Evolutionary conservation across 2,329 filamentous ascomycete genomes (phyloP).

Genomic region (Blastomyces silverae): DNA sequence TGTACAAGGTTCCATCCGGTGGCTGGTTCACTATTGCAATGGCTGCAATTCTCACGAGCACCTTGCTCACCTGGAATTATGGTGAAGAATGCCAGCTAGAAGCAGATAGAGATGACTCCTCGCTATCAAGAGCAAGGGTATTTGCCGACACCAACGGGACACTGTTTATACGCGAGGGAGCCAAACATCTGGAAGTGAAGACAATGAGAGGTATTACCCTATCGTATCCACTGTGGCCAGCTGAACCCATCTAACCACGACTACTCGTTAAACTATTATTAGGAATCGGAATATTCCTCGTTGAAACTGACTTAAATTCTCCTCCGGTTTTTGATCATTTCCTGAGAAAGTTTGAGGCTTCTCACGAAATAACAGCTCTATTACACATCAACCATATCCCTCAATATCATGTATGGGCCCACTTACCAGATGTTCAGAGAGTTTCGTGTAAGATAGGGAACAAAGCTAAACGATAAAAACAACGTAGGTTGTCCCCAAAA

Average conservation of each 20-base stretch:
- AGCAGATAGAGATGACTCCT: slow-evolving; percentile 58
- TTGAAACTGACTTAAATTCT: slow-evolving; percentile 61
- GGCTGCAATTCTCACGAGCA: slow-evolving; percentile 52
- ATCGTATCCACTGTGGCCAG: slow-evolving; percentile 38
- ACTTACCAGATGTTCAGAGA: not conserved
- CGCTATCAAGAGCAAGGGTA: slow-evolving; percentile 35
- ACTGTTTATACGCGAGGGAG: slow-evolving; percentile 19
- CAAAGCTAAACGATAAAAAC: not conserved
- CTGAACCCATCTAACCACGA: slow-evolving; percentile 34
- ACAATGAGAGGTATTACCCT: slow-evolving; percentile 19
- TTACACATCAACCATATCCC: slow-evolving; percentile 53
- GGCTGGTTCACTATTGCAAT: slow-evolving; percentile 72
- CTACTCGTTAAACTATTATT: slow-evolving; percentile 38
- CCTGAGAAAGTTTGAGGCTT: slow-evolving; percentile 60
- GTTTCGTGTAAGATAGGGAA: slow-evolving; percentile 29
- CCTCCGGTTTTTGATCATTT: slow-evolving; percentile 67
- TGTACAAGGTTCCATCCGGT: slow-evolving; percentile 66
- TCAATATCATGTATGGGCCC: slow-evolving; percentile 18
- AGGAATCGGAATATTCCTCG: slow-evolving; percentile 67
- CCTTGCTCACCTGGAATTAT: slow-evolving; percentile 71
- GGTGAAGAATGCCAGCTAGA: slow-evolving; percentile 72
- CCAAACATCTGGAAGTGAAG: slow-evolving; percentile 18
- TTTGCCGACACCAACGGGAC: slow-evolving; percentile 19
- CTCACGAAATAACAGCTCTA: slow-evolving; percentile 64
- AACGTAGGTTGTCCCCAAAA: slow-evolving; percentile 50